phyloP scores from a whole-genome alignment of 257 asterid genomes.

The Lavandula angustifolia region DNA sequence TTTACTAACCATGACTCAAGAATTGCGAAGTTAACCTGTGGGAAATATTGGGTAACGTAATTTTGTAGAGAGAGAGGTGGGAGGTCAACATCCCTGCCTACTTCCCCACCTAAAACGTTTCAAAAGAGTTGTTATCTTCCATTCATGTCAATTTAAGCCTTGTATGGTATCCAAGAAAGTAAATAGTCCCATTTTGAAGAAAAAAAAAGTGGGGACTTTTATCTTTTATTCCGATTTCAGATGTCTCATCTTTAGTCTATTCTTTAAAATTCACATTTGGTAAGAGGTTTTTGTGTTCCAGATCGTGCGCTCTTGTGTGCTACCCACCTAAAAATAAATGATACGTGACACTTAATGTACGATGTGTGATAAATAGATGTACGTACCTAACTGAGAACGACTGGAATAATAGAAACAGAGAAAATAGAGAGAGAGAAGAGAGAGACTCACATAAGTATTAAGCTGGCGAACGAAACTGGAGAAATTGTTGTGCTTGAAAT shows the following conservation, averaged over 20 bases:
- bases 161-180: neutral
- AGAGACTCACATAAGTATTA: slow-evolving; percentile 73
- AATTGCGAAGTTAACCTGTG: neutral
- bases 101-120: slow-evolving; percentile 23
- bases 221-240: neutral
- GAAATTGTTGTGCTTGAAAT: slow-evolving; percentile 87
- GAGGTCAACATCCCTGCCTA: slow-evolving; percentile 11
- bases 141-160: slow-evolving; percentile 16
- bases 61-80: neutral
- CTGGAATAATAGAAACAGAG: neutral
- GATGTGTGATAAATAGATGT: too few species aligned
- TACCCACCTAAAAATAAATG: too few species aligned
- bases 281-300: too few species aligned
- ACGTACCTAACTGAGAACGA: neutral
- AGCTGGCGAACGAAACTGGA: slow-evolving; percentile 96
- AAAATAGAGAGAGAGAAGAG: neutral
- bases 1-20: neutral
- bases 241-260: neutral
- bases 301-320: too few species aligned
- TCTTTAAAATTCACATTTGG: too few species aligned
- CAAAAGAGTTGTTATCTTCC: slow-evolving; percentile 18
- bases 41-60: slow-evolving; percentile 3
- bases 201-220: too few species aligned
- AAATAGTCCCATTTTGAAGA: neutral
- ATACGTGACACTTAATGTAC: too few species aligned